Base-by-base conservation (phyloP, 2,329 filamentous ascomycete genomes). In the Fulvia fulva region DNA sequence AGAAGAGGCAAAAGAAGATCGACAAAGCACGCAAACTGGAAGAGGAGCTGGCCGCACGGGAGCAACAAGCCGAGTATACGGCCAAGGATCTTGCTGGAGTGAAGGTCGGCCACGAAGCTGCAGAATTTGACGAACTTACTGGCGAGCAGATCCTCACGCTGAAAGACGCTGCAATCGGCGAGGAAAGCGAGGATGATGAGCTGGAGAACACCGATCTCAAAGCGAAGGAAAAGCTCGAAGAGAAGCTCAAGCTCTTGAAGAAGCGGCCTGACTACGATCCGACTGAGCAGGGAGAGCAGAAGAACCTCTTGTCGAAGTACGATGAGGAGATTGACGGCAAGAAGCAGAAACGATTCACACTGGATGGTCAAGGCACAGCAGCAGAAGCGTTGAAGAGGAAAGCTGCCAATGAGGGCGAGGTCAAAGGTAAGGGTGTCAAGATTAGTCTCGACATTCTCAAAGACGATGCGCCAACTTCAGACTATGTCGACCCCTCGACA, bases 241-340 rank as follows among this genome's bases (percentile, higher is more conserved):
- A 97, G 68, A 87, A 84, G 65, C 77, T 97, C 12, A 87, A 94
- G 44, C 76, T 92, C 43, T 96, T 97, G 78, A 97, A 96, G 81
- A 91, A 91, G 74, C 90, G 88, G 70, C 87, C 88, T 0, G 87
- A 86, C 1, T 99, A 99, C 73, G 90, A 99, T 67, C 92, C 93
- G 0, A 87, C 90, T 61, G 86, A 87, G 57, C 78, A 87, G 32
- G 87, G 80, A 47, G 80, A 88, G 46, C 79, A 87, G 58, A 81
- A 81, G 19, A 82, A 83, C 5, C 86, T 99, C 23, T 77, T 99
- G 44, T 85, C 89, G 14, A 93, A 99, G 67, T 99, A 99, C 70
- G 94, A 97, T 67, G 94, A 97, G 63, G 93, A 96, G 70, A 95
- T 97, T 54, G 84, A 88, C 34, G 91, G 91, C 56, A 96, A 96